Conservation (phyloP, 139 green algal genomes). For the Diplosphaera chodatii region DNA sequence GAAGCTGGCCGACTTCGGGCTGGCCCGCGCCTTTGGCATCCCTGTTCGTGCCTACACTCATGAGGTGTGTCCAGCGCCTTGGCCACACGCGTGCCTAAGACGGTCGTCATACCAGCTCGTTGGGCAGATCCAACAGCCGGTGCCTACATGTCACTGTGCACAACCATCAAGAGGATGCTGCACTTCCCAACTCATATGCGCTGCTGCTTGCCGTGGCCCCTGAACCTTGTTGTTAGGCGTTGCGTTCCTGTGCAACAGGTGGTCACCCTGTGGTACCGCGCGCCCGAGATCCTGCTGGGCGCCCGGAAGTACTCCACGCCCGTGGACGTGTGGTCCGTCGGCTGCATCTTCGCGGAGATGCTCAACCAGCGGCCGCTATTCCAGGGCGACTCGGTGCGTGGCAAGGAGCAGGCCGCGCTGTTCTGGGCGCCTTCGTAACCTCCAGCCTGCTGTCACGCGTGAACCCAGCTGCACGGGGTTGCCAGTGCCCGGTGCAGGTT, state of each 20-base stretch:
- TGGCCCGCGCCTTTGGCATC: conserved; percentile 91
- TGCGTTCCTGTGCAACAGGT: conserved; percentile 53
- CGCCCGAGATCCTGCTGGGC: conserved; percentile 96
- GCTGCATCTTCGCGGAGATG: conserved; percentile 97
- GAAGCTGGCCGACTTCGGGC: conserved; percentile 96
- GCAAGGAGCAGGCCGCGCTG: no score
- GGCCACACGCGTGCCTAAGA: no score
- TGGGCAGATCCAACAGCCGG: neutral
- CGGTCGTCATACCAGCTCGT: neutral
- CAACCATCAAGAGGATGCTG: no score
- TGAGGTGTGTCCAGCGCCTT: conserved; percentile 54
- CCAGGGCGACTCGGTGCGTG: conserved; percentile 67
- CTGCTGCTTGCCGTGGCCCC: neutral
- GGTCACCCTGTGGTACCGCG: conserved; percentile 98
- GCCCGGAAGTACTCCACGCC: conserved; percentile 89
- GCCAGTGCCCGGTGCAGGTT: no score
- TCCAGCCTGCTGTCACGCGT: no score
- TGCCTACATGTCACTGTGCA: neutral
- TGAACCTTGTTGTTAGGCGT: no score
- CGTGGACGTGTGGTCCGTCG: conserved; percentile 97
- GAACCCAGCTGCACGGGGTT: no score
- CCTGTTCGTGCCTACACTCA: conserved; percentile 98
- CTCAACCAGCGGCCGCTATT: conserved; percentile 71
- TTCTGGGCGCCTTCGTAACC: no score
- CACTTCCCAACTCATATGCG: neutral